Base-by-base conservation (phyloP, 495 filamentous ascomycete species). In the Bacidia gigantensis region DNA sequence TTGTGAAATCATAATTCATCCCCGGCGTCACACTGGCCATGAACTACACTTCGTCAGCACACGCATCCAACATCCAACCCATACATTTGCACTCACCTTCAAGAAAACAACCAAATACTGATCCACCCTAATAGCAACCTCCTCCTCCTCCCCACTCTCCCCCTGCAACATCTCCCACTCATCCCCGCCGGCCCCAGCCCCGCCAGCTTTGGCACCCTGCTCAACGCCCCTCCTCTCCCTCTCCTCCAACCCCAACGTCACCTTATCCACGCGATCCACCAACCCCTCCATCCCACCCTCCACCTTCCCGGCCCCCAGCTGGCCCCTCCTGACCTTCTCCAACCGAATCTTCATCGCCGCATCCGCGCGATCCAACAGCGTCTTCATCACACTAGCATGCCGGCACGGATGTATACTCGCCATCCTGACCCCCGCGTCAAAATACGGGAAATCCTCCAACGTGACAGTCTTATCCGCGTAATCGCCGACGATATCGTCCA, bases 381-480 rank as follows among this genome's bases (percentile, higher is more conserved):
- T 85, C 69, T 97, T 99, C 93, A 99, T 99, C 57, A 97, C 93
- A 21, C 83, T 82, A 5, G 90, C 92, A 58, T 99, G 93, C 57
- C 85, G 87, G 73, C 81, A 85, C 3, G 93, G 93, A 61, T 99
- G 93, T 23, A 99, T 85, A 51, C 81, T 88, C 25, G 92, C 93
- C 82, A 95, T 99, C 72, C 94, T 93, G 58, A 95, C 77, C 53
- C 73, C 78, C 10, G 72, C 68, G 46, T 86, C 82, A 61, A 86
- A 89, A 73, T 89, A 93, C 22, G 88, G 88, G 65, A 99, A 99
- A 64, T 95, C 87, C 66, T 99, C 93, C 39, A 97, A 79, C 14
- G 93, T 99, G 54, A 99, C 92, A 7, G 92, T 99, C 72, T 99
- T 99, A 69, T 97, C 90, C 64, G 95, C 94, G 74, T 99, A 99